A percentile compares a stretch with the other conserved stretches of the same genome.
Conservation (phyloP, 108 stramenopile species). For the Cyclotella baltica region DNA sequence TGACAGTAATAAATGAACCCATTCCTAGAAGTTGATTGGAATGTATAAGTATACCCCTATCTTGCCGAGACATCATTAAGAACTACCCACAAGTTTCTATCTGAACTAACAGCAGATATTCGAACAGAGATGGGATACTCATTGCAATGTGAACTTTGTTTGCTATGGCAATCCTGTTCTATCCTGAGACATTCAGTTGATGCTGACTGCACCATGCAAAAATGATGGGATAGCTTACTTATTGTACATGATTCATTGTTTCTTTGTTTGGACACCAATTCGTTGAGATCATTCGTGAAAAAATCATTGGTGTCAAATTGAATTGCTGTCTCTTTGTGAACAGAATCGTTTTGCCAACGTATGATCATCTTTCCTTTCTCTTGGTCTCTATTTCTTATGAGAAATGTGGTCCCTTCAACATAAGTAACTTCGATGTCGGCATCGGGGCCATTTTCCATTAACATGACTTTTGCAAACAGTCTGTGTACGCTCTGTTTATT, state of each 20-base stretch:
- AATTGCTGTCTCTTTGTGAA: background rate
- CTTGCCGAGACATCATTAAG: background rate
- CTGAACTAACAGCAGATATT: background rate
- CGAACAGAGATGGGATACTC: background rate
- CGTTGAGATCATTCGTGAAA: background rate
- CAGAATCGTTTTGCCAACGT: background rate
- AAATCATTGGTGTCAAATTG: background rate
- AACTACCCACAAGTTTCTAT: background rate
- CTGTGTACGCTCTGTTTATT: background rate
- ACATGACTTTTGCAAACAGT: constrained; percentile 24
- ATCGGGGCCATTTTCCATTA: constrained; percentile 29
- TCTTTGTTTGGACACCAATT: background rate
- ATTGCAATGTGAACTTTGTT: background rate
- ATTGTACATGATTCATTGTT: background rate
- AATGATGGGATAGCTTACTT: constrained; percentile 1
- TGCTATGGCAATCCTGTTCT: background rate
- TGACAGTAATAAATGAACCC: too few relatives aligned
- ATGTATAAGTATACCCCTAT: too few relatives aligned
- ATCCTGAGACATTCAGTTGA: background rate
- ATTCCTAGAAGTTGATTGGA: too few relatives aligned
- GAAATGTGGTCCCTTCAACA: constrained; percentile 29
- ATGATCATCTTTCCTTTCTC: background rate
- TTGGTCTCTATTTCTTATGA: background rate
- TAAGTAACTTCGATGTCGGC: constrained; percentile 22
- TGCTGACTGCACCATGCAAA: constrained; percentile 6